These are phyloP conservation scores for Aegilops tauschii DNA, from an alignment of 176 grass and related monocot species.

Conservation along the genomic window DNA sequence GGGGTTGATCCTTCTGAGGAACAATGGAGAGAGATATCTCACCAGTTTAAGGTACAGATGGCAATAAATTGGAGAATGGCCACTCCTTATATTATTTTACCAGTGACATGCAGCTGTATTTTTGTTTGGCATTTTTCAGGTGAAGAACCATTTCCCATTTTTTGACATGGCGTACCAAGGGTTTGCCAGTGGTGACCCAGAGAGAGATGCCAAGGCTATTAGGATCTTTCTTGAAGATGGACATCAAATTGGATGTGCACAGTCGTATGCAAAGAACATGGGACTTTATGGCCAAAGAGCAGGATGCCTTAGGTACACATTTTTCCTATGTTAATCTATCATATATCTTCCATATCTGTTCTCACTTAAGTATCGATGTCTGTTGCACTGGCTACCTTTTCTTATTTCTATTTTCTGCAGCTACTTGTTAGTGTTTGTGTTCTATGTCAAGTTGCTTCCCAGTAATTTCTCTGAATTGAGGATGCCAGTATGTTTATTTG, in stretches of 20 bases:
- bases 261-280: slow-evolving; percentile 96
- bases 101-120: neutral
- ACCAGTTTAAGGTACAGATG: slow-evolving; percentile 72
- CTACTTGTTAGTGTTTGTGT: neutral
- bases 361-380: neutral
- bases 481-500: neutral
- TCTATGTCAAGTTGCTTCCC: neutral
- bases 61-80: neutral
- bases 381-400: neutral
- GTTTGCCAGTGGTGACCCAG: slow-evolving; percentile 92
- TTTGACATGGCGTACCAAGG: slow-evolving; percentile 99
- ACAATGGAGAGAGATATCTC: slow-evolving; percentile 90
- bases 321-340: neutral
- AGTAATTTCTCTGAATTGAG: neutral
- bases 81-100: neutral
- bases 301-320: slow-evolving; percentile 76
- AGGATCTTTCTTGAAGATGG: slow-evolving; percentile 92
- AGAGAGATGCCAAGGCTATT: slow-evolving; percentile 90
- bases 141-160: slow-evolving; percentile 89
- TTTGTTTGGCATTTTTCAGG: slow-evolving; percentile 38
- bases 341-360: neutral
- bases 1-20: slow-evolving; percentile 92
- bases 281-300: slow-evolving; percentile 89
- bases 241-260: slow-evolving; percentile 86
- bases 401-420: slow-evolving; percentile 15